Conservation (phyloP, 192 early-diverging fungal genomes). For the Coemansia interrupta region DNA sequence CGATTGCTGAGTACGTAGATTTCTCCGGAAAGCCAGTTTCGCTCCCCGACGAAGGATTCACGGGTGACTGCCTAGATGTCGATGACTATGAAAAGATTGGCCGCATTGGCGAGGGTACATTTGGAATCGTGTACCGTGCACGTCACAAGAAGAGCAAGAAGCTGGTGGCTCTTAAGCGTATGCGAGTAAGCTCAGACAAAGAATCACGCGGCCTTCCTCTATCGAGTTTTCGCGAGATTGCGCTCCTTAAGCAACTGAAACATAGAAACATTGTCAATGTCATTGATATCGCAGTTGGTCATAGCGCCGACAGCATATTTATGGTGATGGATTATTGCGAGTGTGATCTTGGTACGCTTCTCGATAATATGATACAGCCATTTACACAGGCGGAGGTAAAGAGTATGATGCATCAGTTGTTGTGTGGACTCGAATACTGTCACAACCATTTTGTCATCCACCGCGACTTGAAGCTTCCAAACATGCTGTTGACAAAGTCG, state of each 20-base stretch:
- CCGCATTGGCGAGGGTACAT: constrained; percentile 87
- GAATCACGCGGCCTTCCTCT: constrained; percentile 60
- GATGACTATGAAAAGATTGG: constrained; percentile 86
- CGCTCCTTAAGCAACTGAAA: constrained; percentile 60
- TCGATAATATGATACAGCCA: constrained; percentile 23
- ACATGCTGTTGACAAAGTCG: constrained; percentile 61
- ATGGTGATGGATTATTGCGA: constrained; percentile 91
- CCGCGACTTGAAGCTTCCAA: constrained; percentile 76
- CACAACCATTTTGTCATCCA: constrained; percentile 65
- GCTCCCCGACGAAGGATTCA: constrained; percentile 50
- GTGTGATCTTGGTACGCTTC: constrained; percentile 38
- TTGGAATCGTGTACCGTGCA: constrained; percentile 85
- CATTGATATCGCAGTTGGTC: constrained; percentile 67
- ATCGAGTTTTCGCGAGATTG: constrained; percentile 73
- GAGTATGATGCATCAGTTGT: constrained; percentile 69
- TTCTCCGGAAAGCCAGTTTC: constrained; percentile 17
- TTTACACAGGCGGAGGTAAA: constrained; percentile 54
- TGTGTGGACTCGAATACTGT: constrained; percentile 66
- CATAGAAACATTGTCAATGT: constrained; percentile 75
- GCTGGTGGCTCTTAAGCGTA: constrained; percentile 63
- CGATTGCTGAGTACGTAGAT: constrained; percentile 8
- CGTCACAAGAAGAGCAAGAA: constrained; percentile 47
- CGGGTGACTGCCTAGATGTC: constrained; percentile 71
- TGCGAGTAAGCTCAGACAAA: constrained; percentile 56
- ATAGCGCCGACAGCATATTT: constrained; percentile 71